Evolutionary conservation across 768 basidiomycete genomes (phyloP).

Genomic region (Boletus sp.): DNA sequence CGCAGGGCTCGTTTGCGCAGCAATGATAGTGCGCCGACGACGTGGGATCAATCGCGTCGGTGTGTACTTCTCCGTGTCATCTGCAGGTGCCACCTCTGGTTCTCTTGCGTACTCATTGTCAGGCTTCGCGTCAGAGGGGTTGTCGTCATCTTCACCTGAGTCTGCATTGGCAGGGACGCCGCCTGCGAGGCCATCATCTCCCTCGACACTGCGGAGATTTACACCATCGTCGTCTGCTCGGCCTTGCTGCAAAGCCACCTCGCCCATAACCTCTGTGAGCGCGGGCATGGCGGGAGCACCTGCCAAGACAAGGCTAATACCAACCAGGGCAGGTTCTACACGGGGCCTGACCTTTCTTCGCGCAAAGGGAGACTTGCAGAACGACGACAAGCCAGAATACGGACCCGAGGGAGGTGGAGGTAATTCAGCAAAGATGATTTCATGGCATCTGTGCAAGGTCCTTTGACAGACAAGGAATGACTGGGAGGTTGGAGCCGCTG

Average conservation of each 20-base stretch:
- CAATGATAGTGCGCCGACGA: constrained; percentile 52
- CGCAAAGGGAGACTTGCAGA: constrained; percentile 45
- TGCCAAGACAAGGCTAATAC: constrained; percentile 78
- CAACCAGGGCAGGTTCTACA: constrained; percentile 73
- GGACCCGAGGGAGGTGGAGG: constrained; percentile 63
- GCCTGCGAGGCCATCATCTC: constrained; percentile 39
- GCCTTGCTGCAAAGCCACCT: constrained; percentile 89
- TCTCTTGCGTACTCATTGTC: constrained; percentile 25
- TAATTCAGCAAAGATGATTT: constrained; percentile 92
- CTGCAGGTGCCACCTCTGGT: constrained; percentile 2
- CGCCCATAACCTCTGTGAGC: constrained; percentile 69
- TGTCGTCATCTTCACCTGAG: constrained; percentile 40
- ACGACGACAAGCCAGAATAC: constrained; percentile 57
- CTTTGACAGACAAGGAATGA: constrained; percentile 92
- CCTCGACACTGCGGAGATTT: constrained; percentile 47
- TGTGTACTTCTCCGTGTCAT: constrained; percentile 15
- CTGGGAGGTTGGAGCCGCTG: constrained; percentile 46
- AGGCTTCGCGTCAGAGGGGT: constrained; percentile 42
- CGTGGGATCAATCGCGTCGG: constrained; percentile 10
- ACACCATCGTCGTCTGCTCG: constrained; percentile 61
- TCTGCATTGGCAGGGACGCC: constrained; percentile 20
- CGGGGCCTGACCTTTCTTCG: constrained; percentile 70
- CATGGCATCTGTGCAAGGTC: constrained; percentile 85
- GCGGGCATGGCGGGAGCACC: constrained; percentile 73
- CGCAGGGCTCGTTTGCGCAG: constrained; percentile 72